Conservation (phyloP, 2,329 filamentous ascomycete species). For the Colletotrichum sp. region DNA sequence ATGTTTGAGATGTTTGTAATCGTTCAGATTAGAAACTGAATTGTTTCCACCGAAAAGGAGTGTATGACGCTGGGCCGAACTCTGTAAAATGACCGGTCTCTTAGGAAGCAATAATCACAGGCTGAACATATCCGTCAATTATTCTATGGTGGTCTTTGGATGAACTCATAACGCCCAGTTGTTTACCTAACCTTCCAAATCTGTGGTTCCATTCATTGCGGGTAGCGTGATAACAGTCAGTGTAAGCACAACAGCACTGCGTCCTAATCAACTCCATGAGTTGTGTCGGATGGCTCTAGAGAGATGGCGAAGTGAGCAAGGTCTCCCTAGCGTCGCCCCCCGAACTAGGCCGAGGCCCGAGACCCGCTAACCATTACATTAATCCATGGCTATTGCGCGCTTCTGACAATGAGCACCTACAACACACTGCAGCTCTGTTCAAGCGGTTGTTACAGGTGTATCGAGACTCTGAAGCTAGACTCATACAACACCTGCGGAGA, state of each 20-base stretch:
- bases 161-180: background rate
- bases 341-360: background rate
- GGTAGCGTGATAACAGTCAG: background rate
- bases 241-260: background rate
- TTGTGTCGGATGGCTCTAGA: background rate
- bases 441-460: background rate
- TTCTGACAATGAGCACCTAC: background rate
- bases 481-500: background rate
- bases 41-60: background rate
- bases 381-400: rapidly evolving
- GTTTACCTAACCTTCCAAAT: background rate
- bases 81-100: background rate
- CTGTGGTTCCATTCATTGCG: background rate
- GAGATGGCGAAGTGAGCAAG: background rate
- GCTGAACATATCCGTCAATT: background rate
- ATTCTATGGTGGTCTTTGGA: background rate
- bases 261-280: background rate
- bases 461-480: background rate
- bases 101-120: background rate
- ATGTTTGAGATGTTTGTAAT: background rate
- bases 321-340: background rate
- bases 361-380: no score
- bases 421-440: background rate
- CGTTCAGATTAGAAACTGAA: background rate
- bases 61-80: background rate